Conservation (phyloP, 192 early-diverging fungal species). For the Umbelopsis isabellina region DNA sequence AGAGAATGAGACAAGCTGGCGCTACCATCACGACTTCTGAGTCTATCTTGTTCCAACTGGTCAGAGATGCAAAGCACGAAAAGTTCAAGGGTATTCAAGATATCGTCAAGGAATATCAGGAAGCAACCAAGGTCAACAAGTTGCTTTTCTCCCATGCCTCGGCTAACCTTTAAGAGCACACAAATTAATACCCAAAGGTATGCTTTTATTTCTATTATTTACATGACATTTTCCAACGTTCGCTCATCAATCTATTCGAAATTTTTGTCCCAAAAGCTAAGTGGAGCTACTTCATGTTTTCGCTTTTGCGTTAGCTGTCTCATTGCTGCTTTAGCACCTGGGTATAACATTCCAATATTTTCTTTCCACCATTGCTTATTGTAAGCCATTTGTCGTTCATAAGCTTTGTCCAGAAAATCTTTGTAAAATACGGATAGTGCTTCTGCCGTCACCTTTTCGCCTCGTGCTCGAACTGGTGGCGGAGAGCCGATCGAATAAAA, state of each 20-base stretch:
- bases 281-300: conserved; percentile 5
- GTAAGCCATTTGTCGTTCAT: conserved; percentile 61
- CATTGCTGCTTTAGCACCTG: conserved; percentile 50
- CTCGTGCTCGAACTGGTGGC: conserved; percentile 42
- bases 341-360: conserved; percentile 51
- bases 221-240: not conserved
- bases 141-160: conserved; percentile 41
- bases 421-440: conserved; percentile 62
- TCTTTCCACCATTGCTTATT: conserved; percentile 60
- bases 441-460: conserved; percentile 49
- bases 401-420: conserved; percentile 60
- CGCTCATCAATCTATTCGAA: conserved; percentile 32
- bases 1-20: conserved; percentile 67
- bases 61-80: conserved; percentile 60
- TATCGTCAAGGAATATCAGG: conserved; percentile 86
- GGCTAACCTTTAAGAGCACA: conserved; percentile 16
- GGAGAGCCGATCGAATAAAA: not conserved
- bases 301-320: conserved; percentile 22
- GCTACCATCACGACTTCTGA: conserved; percentile 80
- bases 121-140: conserved; percentile 65
- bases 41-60: conserved; percentile 74
- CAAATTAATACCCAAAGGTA: not conserved
- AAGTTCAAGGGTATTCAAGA: conserved; percentile 80
- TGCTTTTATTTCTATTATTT: conserved; percentile 17
- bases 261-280: conserved; percentile 46